phyloP scores from a whole-genome alignment of 2,329 filamentous ascomycete genomes.

The Neurospora sp. region DNA sequence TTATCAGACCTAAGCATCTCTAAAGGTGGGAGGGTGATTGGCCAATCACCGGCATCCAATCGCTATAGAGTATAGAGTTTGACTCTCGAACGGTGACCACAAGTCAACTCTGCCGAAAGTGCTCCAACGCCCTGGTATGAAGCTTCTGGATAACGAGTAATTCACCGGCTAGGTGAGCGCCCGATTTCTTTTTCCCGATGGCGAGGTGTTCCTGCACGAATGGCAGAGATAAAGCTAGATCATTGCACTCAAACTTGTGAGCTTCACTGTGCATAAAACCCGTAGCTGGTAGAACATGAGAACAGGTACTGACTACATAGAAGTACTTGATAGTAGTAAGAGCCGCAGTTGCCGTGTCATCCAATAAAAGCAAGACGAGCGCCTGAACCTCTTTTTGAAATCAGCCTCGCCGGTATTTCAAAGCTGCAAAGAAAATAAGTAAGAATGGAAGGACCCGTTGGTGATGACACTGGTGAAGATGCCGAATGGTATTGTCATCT shows the following conservation, averaged over 20 bases:
- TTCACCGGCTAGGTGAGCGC: neutral
- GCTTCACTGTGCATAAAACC: neutral
- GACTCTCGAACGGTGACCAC: neutral
- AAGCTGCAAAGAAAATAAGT: neutral
- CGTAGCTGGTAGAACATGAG: neutral
- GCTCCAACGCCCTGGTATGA: neutral
- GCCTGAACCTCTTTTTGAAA: neutral
- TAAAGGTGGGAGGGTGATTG: neutral
- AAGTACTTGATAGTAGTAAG: neutral
- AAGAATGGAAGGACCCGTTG: neutral
- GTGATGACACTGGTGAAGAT: neutral
- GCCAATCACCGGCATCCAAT: neutral
- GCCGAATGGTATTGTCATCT: neutral
- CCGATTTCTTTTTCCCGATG: neutral
- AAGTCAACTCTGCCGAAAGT: neutral
- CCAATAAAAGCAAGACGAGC: neutral
- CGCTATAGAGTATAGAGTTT: neutral
- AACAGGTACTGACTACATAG: neutral
- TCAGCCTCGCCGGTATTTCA: neutral
- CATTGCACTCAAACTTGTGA: neutral
- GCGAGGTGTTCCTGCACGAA: neutral
- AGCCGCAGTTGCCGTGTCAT: neutral
- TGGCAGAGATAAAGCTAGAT: neutral
- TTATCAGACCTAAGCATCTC: neutral
- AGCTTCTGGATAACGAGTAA: neutral